These are phyloP conservation scores for Cicer arietinum DNA, from an alignment of 306 rosid genomes.

Conservation along the genomic window DNA sequence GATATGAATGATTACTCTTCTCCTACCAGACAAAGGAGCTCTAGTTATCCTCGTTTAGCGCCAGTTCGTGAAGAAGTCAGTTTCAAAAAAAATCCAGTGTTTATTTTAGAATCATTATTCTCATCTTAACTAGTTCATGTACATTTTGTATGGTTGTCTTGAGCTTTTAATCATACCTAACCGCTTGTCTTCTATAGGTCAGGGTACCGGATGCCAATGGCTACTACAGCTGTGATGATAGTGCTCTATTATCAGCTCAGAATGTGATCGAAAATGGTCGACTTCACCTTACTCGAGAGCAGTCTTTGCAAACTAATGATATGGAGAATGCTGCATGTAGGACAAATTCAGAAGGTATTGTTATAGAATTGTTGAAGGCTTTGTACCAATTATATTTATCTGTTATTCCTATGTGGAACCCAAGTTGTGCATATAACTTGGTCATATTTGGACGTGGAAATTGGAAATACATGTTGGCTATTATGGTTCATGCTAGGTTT, in stretches of 20 bases:
- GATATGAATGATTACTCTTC: slow-evolving; percentile 77
- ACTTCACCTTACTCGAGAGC: slow-evolving; percentile 45
- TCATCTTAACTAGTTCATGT: slow-evolving; percentile 15
- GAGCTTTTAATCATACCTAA: slow-evolving; percentile 21
- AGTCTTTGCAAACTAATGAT: slow-evolving; percentile 42
- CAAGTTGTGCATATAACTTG: slow-evolving; percentile 16
- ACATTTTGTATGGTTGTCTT: slow-evolving; percentile 20
- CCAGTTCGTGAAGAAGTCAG: slow-evolving; percentile 90
- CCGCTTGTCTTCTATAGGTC: slow-evolving; percentile 45
- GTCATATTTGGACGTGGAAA: slow-evolving; percentile 26
- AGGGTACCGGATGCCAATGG: slow-evolving; percentile 63
- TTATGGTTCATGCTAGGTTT: slow-evolving; percentile 17
- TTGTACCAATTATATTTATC: slow-evolving; percentile 9
- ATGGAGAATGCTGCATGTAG: slow-evolving; percentile 42
- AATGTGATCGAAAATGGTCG: slow-evolving; percentile 46
- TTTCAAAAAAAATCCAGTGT: slow-evolving; percentile 14
- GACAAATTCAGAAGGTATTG: slow-evolving; percentile 66
- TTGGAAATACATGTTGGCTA: slow-evolving; percentile 28
- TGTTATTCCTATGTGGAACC: slow-evolving; percentile 21
- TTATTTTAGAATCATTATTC: slow-evolving; percentile 31
- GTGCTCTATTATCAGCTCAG: slow-evolving; percentile 49
- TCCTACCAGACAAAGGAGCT: slow-evolving; percentile 57
- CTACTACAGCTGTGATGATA: slow-evolving; percentile 85
- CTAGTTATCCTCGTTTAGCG: slow-evolving; percentile 60
- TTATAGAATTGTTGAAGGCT: slow-evolving; percentile 32